Evolutionary conservation across 768 basidiomycete species (phyloP).

Genomic region (Trametes meyenii): DNA sequence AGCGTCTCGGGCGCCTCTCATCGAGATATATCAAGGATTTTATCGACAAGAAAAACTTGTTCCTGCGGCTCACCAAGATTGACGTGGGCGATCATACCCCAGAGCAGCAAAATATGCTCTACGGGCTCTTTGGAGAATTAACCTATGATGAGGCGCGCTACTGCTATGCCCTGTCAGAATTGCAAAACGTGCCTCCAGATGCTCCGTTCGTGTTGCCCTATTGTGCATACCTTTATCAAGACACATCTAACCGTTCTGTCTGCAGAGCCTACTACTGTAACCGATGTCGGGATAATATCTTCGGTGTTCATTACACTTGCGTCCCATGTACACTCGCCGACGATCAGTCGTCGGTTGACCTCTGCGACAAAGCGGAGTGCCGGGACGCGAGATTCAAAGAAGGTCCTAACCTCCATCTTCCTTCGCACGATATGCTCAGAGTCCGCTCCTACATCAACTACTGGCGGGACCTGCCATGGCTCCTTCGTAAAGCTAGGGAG

Average conservation of each 20-base stretch:
- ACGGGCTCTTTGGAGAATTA: background rate
- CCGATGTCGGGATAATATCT: background rate
- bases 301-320: background rate
- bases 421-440: conserved; percentile 10
- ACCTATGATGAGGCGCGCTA: conserved; percentile 1
- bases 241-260: too few species aligned
- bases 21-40: background rate
- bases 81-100: background rate
- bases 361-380: conserved; percentile 4
- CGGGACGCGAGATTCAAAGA: background rate
- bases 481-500: background rate
- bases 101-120: too few species aligned
- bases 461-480: background rate
- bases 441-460: background rate
- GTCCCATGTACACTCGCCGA: background rate
- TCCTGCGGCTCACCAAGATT: background rate
- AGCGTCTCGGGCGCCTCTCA: background rate
- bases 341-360: background rate
- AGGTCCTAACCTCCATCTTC: background rate
- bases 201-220: too few species aligned
- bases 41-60: background rate
- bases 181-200: background rate
- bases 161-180: background rate
- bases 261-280: background rate
- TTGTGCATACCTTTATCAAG: too few species aligned